These are phyloP conservation scores for Haplosporangium sp. DNA, from an alignment of 371 early-diverging fungal genomes.

Conservation along the genomic window DNA sequence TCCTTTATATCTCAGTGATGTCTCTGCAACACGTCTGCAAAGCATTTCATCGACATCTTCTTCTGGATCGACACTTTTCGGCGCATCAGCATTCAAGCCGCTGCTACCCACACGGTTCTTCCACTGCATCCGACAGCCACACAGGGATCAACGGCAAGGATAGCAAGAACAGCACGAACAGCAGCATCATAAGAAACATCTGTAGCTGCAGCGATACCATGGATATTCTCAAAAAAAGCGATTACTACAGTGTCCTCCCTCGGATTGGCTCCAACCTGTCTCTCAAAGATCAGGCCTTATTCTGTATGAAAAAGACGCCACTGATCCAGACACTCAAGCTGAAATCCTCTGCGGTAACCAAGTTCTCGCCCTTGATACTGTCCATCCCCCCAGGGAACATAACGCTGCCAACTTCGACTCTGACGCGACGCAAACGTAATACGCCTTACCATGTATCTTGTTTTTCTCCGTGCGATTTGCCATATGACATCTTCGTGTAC, in stretches of 20 bases:
- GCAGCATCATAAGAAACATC: background rate
- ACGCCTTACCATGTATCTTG: slow-evolving; percentile 23
- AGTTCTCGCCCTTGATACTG: slow-evolving; percentile 12
- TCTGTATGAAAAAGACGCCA: background rate
- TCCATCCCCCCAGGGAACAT: background rate
- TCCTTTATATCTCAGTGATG: slow-evolving; percentile 7
- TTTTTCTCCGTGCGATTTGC: slow-evolving; percentile 46
- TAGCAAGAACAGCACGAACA: slow-evolving; percentile 6
- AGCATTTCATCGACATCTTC: slow-evolving; percentile 28
- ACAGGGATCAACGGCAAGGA: background rate
- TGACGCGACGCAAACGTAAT: slow-evolving; percentile 5
- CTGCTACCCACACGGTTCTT: slow-evolving; percentile 3
- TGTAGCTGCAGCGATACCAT: slow-evolving; percentile 7
- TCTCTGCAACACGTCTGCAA: slow-evolving; percentile 12
- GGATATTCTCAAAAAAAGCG: slow-evolving; percentile 22
- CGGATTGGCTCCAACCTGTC: too few species aligned
- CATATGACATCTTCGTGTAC: slow-evolving; percentile 34
- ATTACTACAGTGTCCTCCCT: slow-evolving; percentile 2
- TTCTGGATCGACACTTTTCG: slow-evolving; percentile 6
- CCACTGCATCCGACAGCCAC: background rate
- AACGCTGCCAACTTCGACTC: background rate
- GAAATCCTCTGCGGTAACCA: slow-evolving; percentile 13
- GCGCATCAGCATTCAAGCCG: slow-evolving; percentile 1
- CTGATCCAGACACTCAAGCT: slow-evolving; percentile 15
- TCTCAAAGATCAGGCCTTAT: background rate